phyloP scores from a whole-genome alignment of 164 flowering plant species.

The Piper longum region DNA sequence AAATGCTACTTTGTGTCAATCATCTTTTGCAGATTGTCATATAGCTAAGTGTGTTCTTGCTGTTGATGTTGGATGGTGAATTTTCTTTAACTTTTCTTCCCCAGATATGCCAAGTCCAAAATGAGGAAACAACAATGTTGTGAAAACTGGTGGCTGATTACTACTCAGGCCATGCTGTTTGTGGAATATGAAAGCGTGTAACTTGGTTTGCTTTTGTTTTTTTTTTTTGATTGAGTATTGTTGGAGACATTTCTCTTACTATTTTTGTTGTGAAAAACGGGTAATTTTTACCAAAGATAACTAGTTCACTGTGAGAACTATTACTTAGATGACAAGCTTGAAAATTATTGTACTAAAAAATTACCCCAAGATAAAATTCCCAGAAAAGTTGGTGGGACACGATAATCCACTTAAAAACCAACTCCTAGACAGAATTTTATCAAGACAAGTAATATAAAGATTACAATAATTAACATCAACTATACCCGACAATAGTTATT shows the following conservation, averaged over 20 bases:
- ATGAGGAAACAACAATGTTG: constrained; percentile 15
- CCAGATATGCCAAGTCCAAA: constrained; percentile 44
- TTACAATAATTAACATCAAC: too few relatives aligned
- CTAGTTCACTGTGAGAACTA: too few relatives aligned
- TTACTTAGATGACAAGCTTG: too few relatives aligned
- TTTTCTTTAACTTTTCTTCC: constrained; percentile 7
- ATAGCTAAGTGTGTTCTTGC: not conserved
- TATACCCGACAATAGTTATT: too few relatives aligned
- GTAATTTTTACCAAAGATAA: too few relatives aligned
- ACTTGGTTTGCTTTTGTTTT: not conserved
- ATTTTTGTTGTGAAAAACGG: too few relatives aligned
- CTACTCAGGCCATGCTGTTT: not conserved
- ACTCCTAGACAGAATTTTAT: too few relatives aligned
- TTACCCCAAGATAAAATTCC: too few relatives aligned
- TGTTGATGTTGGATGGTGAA: not conserved
- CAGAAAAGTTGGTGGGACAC: too few relatives aligned
- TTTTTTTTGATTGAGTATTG: not conserved
- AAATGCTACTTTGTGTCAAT: not conserved
- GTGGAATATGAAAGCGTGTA: not conserved
- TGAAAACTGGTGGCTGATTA: not conserved
- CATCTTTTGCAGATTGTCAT: not conserved
- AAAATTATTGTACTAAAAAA: too few relatives aligned
- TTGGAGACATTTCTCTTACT: not conserved
- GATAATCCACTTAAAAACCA: too few relatives aligned
- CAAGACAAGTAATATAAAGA: too few relatives aligned